Conservation (phyloP, 2,329 filamentous ascomycete species). For the Monilinia vaccinii-corymbosi region DNA sequence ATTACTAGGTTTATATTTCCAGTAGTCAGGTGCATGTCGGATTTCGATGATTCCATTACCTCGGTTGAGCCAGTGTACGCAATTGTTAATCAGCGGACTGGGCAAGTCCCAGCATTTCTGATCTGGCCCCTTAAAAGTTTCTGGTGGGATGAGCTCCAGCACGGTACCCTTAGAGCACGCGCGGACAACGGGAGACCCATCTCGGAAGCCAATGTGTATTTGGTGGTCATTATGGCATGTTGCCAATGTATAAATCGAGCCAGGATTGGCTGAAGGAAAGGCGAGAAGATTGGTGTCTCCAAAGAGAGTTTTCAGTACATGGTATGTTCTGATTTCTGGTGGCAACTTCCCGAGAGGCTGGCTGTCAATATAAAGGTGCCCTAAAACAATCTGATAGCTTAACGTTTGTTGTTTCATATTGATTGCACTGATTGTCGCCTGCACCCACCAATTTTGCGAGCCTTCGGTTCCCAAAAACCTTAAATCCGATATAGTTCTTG, state of each 20-base stretch:
- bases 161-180: neutral
- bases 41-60: slow-evolving; percentile 40
- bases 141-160: neutral
- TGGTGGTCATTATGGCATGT: neutral
- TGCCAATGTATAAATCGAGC: neutral
- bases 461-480: neutral
- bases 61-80: slow-evolving; percentile 50
- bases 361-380: neutral
- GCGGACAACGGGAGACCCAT: neutral
- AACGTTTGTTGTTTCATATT: neutral
- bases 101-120: neutral
- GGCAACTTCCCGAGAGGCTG: neutral
- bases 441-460: neutral
- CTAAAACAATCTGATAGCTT: neutral
- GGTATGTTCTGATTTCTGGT: neutral
- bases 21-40: slow-evolving; percentile 35
- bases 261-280: neutral
- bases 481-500: no score
- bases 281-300: neutral
- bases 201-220: neutral
- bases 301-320: neutral
- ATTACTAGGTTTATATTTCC: slow-evolving; percentile 31
- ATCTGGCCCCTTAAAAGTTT: no score
- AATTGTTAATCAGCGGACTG: slow-evolving; percentile 38
- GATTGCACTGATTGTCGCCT: neutral